A percentile compares a stretch with the other conserved stretches of the same genome.
Conservation (phyloP, 2,329 filamentous ascomycete species). For the Parastagonospora nodorum region DNA sequence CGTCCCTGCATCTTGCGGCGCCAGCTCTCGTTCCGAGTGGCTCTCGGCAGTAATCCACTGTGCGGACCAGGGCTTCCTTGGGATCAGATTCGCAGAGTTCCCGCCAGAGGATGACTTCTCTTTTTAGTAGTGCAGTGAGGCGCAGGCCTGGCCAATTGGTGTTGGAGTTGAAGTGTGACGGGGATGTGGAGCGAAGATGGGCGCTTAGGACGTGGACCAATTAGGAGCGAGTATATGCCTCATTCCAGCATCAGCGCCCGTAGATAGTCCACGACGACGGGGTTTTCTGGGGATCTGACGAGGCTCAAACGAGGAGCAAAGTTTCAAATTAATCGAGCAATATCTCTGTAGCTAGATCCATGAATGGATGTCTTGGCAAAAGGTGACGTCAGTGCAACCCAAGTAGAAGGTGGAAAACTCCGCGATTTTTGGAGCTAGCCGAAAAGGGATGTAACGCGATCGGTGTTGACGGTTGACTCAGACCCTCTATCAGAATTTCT, state of each 20-base stretch:
- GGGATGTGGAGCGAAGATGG: conserved; percentile 22
- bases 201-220: conserved; percentile 40
- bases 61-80: conserved; percentile 27
- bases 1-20: conserved; percentile 26
- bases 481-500: conserved; percentile 16
- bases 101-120: conserved; percentile 29
- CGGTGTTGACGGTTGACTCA: too few relatives aligned
- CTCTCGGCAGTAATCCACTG: conserved; percentile 25
- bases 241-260: conserved; percentile 8
- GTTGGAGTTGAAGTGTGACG: conserved; percentile 34
- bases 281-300: conserved; percentile 11
- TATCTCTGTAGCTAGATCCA: conserved; percentile 20
- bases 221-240: conserved; percentile 20
- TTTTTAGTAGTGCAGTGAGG: conserved; percentile 36
- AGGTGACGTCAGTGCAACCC: background rate
- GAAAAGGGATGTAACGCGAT: conserved; percentile 4
- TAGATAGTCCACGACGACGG: background rate
- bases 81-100: conserved; percentile 36
- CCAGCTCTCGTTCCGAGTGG: conserved; percentile 32
- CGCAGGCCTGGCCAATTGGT: conserved; percentile 40
- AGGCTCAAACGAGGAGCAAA: conserved; percentile 9
- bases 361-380: background rate
- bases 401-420: conserved; percentile 1
- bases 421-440: conserved; percentile 9
- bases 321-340: conserved; percentile 4